Percentiles rank a stretch among this genome's conserved stretches.
Conservation (phyloP, 1,284 basidiomycete species). For the Coriolopsis trogii region DNA sequence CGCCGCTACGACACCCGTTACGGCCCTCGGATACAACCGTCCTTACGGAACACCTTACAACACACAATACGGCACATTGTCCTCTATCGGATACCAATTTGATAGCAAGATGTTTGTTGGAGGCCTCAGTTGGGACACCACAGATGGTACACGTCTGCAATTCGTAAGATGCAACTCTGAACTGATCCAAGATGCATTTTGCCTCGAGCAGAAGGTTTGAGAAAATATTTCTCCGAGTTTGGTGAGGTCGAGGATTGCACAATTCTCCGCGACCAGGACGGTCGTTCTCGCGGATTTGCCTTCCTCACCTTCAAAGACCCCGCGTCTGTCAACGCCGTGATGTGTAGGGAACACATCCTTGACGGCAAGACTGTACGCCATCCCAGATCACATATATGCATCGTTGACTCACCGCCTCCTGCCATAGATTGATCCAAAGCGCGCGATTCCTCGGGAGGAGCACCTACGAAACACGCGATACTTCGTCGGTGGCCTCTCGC, state of each 20-base stretch:
- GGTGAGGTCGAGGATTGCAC: conserved; percentile 88
- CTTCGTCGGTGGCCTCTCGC: conserved; percentile 87
- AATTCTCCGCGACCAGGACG: conserved; percentile 90
- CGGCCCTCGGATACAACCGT: no score
- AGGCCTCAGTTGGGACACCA: conserved; percentile 96
- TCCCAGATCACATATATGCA: not conserved
- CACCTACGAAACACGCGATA: conserved; percentile 83
- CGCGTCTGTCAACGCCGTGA: conserved; percentile 76
- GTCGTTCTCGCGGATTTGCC: conserved; percentile 90
- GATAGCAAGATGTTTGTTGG: conserved; percentile 97
- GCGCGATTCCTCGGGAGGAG: conserved; percentile 89
- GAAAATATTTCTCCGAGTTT: conserved; percentile 69
- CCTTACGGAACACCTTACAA: conserved; percentile 1
- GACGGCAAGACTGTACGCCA: conserved; percentile 73
- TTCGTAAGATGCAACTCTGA: not conserved
- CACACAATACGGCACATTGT: conserved; percentile 20
- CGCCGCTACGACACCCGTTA: conserved; percentile 4
- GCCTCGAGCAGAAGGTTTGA: conserved; percentile 60
- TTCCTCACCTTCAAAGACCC: conserved; percentile 91
- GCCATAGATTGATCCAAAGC: conserved; percentile 89
- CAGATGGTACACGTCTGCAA: conserved; percentile 72
- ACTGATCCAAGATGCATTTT: no score
- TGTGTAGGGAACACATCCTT: conserved; percentile 82
- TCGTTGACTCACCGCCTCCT: not conserved
- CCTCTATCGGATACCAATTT: conserved; percentile 17